Conservation (phyloP, 306 rosid genomes). For the Cicer cuneatum region DNA sequence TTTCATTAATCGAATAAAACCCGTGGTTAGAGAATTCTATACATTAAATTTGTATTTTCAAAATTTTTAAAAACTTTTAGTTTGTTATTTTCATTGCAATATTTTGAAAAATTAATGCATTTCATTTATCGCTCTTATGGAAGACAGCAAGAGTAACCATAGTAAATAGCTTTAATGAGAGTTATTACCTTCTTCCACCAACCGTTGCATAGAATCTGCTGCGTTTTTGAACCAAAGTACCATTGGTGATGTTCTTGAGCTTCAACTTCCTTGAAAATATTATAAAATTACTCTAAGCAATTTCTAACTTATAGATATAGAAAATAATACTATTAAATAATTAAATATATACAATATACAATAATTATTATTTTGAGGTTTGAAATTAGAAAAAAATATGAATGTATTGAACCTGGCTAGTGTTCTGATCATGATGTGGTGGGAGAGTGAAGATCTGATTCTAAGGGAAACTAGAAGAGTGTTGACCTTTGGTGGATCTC, state of each 20-base stretch:
- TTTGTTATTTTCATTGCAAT: no score
- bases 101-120: no score
- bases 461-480: conserved; percentile 12
- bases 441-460: conserved; percentile 42
- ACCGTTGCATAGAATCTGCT: conserved; percentile 52
- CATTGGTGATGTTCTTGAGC: conserved; percentile 41
- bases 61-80: no score
- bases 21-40: no score
- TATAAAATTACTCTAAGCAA: neutral
- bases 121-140: no score
- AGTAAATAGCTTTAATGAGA: conserved; percentile 45
- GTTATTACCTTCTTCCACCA: conserved; percentile 65
- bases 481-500: conserved; percentile 41
- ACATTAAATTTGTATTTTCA: no score
- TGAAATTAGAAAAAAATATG: neutral
- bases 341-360: neutral
- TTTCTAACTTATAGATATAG: neutral
- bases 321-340: neutral
- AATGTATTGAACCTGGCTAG: conserved; percentile 58
- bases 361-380: neutral
- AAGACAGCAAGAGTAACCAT: neutral
- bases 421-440: conserved; percentile 65
- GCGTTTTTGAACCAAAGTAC: conserved; percentile 40
- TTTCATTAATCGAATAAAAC: no score
- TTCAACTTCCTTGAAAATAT: conserved; percentile 54